These are phyloP conservation scores for Moringa oleifera DNA, from an alignment of 345 rosid genomes.

Conservation along the genomic window DNA sequence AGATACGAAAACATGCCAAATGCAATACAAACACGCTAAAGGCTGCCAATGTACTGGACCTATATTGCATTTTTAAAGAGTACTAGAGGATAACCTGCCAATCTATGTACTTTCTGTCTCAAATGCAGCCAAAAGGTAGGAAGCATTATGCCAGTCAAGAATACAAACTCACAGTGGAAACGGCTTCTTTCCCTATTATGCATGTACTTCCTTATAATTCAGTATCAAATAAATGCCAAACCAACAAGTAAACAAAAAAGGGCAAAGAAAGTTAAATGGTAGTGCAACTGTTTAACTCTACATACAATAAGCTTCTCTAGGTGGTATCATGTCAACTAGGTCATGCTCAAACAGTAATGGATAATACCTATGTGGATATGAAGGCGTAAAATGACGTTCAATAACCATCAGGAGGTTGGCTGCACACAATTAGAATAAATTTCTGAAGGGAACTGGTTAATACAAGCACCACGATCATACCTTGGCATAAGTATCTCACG, in stretches of 20 bases:
- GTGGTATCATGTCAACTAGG: not conserved
- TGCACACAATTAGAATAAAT: not conserved
- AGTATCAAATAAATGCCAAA: not conserved
- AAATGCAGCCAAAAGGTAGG: not conserved
- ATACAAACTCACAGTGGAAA: too few relatives aligned
- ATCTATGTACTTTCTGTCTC: not conserved
- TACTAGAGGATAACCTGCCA: not conserved
- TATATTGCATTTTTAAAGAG: not conserved
- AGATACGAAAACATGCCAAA: too few relatives aligned
- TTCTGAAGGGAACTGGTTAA: slow-evolving; percentile 6
- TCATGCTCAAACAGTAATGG: not conserved
- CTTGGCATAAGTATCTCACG: slow-evolving; percentile 99
- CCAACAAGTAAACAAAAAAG: not conserved
- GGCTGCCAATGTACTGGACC: not conserved
- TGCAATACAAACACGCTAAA: not conserved
- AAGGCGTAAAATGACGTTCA: not conserved
- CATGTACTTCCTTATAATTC: not conserved
- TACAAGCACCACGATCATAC: slow-evolving; percentile 31
- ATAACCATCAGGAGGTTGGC: slow-evolving; percentile 1
- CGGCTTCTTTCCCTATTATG: not conserved
- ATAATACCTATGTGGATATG: not conserved
- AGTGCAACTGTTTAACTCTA: slow-evolving; percentile 3
- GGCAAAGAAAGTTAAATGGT: not conserved
- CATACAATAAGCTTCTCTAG: not conserved
- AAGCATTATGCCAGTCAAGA: not conserved